Evolutionary conservation across 176 grass and related monocot species (phyloP), one percentile per base, ranked within the genome.

Genomic region (Ampelocalamus luodianensis): DNA sequence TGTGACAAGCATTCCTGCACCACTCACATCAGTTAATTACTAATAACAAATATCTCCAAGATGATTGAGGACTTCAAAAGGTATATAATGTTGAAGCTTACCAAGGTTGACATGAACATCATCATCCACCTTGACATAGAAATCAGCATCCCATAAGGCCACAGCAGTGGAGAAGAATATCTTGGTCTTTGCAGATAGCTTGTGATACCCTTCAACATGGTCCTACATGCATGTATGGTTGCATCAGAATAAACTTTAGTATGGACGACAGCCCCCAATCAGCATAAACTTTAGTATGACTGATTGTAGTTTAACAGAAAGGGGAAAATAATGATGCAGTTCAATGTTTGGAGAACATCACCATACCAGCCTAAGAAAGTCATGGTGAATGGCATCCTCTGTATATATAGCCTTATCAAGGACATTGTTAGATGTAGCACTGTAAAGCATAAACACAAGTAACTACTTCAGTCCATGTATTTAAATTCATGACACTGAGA

Each of bases 81-180:
- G 22, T 48, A 54, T 18, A 39, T 42, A 37, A 63, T 46, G 36
- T 8, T 72, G 23, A 74, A 66, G 27, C 67, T 60, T 85, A 98
- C 91, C 93, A 76, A 95, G 80, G 83, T 95, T 98, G 40, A 98
- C 73, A 74, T 95, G 93, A 64, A 95, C 91, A 93, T 98, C 96
- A 72, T 98, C 93, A n/a, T 98, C 93, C 82, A 97, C 95, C 79
- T 97, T 97, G 85, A 97, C 92, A 90, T 95, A 97, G 79, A 97
- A 97, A 38, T 97, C 92, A 68, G 95, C 92, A 91, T 97, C 95
- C 95, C 95, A 95, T 51, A 91, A 91, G 39, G 89, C 82, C 74
- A 93, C 87, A 68, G 92, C 89, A 84, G 91, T 95, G 65, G 95
- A 95, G 62, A 97, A 97, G 79, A 87, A 97, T 87, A 82, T 95